Evolutionary conservation across 208 protist species (phyloP), one percentile per base, ranked within the genome.

Genomic region (Trichomonas tenax): DNA sequence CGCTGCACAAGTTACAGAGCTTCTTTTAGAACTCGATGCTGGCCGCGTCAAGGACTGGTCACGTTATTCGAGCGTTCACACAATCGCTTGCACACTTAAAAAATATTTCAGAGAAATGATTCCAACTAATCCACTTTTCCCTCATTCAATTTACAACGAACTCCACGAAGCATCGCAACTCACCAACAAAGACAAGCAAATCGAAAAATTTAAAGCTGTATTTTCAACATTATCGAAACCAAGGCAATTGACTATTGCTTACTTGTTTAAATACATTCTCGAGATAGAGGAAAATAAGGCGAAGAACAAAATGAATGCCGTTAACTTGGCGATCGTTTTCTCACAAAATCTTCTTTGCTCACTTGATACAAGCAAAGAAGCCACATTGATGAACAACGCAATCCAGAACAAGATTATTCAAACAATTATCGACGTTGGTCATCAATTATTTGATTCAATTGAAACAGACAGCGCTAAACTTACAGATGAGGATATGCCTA

Each of bases 41-140:
- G 86, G 86, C 1, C 9, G 86, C 8, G 86, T 51, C n/a, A 44
- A 89, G 8, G 86, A 93, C 44, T 51, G 40, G 40, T 51, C 86
- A 17, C 8, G 21, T 34, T 51, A 48, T 93, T 11, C 0, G 2
- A 51, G 44, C n/a, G 86, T 93, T 38, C 86, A 93, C 45, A 93
- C 44, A 34, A n/a, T 93, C 38, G 11, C 86, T 31, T 93, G 86
- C 86, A 51, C 86, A 1, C 46, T 93, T 34, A 93, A 93, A 26
- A 93, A 93, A 51, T 93, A 93, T 93, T 93, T 93, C n/a, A 41
- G 86, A 23, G 86, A 93, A 48, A 93, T 51, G 26, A 44, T 93
- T 38, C 15, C 15, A 26, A 34, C 1, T 9, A 8, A 93, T 38
- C 44, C 86, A 34, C 31, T 93, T 21, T 44, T 93, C 45, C 86